Percentiles rank a stretch among this genome's conserved stretches.
These are phyloP conservation scores for Neophaeococcomyces aloes DNA, from an alignment of 2,329 filamentous ascomycete species.

Conservation along the genomic window DNA sequence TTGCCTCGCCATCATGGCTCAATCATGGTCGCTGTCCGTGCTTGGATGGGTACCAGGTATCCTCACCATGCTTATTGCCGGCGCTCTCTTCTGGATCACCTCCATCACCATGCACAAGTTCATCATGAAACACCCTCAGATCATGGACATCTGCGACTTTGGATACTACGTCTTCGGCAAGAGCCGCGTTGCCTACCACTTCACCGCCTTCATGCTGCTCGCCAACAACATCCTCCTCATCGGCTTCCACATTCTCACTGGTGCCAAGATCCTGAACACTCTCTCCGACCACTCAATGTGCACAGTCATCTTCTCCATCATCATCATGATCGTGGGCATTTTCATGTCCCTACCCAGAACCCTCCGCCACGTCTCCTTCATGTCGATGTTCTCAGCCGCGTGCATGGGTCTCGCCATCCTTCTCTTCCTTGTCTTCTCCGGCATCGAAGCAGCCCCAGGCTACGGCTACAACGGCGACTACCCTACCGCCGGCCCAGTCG, in stretches of 20 bases:
- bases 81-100: conserved; percentile 40
- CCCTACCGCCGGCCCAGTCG: conserved; percentile 34
- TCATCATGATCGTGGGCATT: conserved; percentile 38
- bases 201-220: conserved; percentile 39
- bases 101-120: conserved; percentile 43
- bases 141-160: conserved; percentile 43
- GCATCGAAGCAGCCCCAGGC: conserved; percentile 35
- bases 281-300: conserved; percentile 40
- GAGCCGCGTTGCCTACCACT: conserved; percentile 35
- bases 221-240: conserved; percentile 44
- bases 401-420: conserved; percentile 42
- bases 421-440: conserved; percentile 40
- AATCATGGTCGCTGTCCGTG: conserved; percentile 42
- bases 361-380: conserved; percentile 39
- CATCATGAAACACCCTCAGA: conserved; percentile 43
- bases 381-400: conserved; percentile 38
- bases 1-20: conserved; percentile 43
- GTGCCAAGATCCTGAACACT: conserved; percentile 41
- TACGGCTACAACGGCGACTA: conserved; percentile 40
- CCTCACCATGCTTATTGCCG: conserved; percentile 38
- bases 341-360: conserved; percentile 38
- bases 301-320: conserved; percentile 41
- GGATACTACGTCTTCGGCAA: conserved; percentile 39
- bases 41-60: conserved; percentile 39
- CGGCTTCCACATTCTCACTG: conserved; percentile 42